Base-by-base conservation (phyloP, 805 yeast genomes). In the Yamadazyma akitaensis region DNA sequence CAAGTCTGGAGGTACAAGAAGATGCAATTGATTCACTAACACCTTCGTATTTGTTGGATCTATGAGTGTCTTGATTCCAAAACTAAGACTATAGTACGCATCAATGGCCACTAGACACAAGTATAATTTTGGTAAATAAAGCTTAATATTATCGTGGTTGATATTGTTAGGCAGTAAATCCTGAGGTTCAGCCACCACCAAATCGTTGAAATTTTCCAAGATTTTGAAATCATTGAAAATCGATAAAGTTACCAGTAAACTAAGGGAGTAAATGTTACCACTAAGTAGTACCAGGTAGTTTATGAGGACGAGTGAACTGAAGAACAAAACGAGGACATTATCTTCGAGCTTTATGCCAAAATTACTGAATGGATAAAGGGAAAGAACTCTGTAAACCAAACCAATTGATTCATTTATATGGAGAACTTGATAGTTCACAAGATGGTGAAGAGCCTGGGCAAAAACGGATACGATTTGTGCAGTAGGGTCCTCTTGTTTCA, bases 161-260 rank as follows among this genome's bases (percentile, higher is more conserved):
- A 43, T 43, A 21, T 43, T 40, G 18, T 38, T 32, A 9, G 43
- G 43, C 36, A 26, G 30, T 34, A 42, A 51, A 17, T 41, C 39
- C 14, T n/a, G 35, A 32, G 51, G 32, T 16, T 44, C 34, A 17
- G 10, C 16, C 3, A 37, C n/a, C 24, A 38, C 32, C 13, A 68
- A 62, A 46, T 70, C 75, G 25, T 70, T 63, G 54, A 72, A 67
- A 40, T 70, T 65, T 44, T 76, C 73, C 53, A 71, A 70, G 8
- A 84, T 62, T 51, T 75, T 75, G 61, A 80, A 76, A 54, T 82
- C 88, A 58, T 79, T 79, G 56, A 82, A 77, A 12, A 81, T 70
- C 1, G 82, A 65, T 12, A 75, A 70, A 1, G 84, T 68, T 37
- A 61, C 66, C 3, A 81, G 73, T 25, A 85, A 67, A 1, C 84